Evolutionary conservation across 2,329 filamentous ascomycete genomes (phyloP).

Genomic region (Pseudogymnoascus sp.): DNA sequence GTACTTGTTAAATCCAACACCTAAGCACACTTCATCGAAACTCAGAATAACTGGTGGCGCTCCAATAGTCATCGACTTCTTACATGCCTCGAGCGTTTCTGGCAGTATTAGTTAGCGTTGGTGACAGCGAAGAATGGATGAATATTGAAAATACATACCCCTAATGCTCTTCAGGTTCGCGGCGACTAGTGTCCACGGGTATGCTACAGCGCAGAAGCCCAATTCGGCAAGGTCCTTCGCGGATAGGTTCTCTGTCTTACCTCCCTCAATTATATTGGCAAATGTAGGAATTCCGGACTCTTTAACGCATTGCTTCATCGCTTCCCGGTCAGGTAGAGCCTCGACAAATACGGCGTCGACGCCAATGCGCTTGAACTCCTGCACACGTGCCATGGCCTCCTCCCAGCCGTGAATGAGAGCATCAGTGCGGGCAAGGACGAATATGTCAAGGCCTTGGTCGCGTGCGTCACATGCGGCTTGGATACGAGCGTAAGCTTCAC

Average conservation of each 20-base stretch:
- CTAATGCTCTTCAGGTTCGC: constrained; percentile 32
- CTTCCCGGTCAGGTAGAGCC: constrained; percentile 35
- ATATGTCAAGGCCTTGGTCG: constrained; percentile 38
- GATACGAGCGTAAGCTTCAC: constrained; percentile 38
- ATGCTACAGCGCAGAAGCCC: constrained; percentile 32
- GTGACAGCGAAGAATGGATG: constrained; percentile 30
- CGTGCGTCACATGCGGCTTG: constrained; percentile 40
- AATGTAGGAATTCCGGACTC: constrained; percentile 34
- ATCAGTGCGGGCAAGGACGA: constrained; percentile 39
- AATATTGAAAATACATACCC: neutral
- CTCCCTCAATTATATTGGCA: constrained; percentile 38
- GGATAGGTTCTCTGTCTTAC: constrained; percentile 35
- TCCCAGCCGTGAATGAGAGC: constrained; percentile 36
- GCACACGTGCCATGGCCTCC: constrained; percentile 36
- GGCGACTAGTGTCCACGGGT: constrained; percentile 35
- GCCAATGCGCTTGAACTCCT: constrained; percentile 36
- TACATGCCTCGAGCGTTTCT: constrained; percentile 33
- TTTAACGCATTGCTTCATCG: constrained; percentile 33
- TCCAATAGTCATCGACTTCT: constrained; percentile 35
- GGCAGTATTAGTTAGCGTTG: constrained; percentile 34
- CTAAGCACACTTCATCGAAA: constrained; percentile 37
- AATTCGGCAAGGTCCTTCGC: constrained; percentile 32
- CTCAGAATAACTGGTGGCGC: constrained; percentile 36
- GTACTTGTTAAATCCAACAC: constrained; percentile 39
- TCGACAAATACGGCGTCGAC: constrained; percentile 40